Percentiles rank a stretch among this genome's conserved stretches.
Evolutionary conservation across 768 basidiomycete genomes (phyloP).

Genomic region (Lentinula raphanica): DNA sequence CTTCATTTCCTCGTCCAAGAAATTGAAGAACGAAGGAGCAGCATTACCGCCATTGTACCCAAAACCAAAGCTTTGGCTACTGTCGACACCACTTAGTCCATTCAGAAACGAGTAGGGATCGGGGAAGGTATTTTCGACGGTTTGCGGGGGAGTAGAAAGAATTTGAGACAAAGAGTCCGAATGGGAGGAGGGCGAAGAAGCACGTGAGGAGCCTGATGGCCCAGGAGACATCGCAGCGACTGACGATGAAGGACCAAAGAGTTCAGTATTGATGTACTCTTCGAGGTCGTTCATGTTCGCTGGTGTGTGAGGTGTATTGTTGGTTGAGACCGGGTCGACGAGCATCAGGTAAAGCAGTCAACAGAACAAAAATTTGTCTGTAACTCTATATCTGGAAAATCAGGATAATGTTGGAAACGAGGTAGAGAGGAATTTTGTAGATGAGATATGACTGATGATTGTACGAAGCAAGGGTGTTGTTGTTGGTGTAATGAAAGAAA

Average conservation of each 20-base stretch:
- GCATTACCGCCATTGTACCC: not conserved
- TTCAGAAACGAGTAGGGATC: constrained; percentile 16
- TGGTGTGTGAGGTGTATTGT: not conserved
- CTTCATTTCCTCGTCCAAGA: constrained; percentile 44
- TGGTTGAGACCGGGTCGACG: not conserved
- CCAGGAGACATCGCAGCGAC: not conserved
- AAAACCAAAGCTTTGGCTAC: not conserved
- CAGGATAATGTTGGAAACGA: not conserved
- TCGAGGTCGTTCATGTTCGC: not conserved
- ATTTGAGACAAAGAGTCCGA: constrained; percentile 33
- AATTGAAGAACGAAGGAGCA: constrained; percentile 32
- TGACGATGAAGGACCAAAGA: not conserved
- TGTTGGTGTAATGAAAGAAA: not conserved
- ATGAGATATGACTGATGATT: not conserved
- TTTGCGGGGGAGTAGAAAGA: constrained; percentile 45
- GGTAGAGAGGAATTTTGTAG: not conserved
- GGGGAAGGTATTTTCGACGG: constrained; percentile 30
- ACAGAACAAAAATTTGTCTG: not conserved
- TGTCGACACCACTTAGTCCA: not conserved
- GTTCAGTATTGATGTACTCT: constrained; percentile 6
- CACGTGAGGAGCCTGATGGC: constrained; percentile 29
- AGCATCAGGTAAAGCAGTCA: not conserved
- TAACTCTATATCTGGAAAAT: not conserved
- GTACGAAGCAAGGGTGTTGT: not conserved
- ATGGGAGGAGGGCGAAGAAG: constrained; percentile 32